phyloP scores from a whole-genome alignment of 2,329 filamentous ascomycete genomes.

The Allantophomopsis lycopodina region DNA sequence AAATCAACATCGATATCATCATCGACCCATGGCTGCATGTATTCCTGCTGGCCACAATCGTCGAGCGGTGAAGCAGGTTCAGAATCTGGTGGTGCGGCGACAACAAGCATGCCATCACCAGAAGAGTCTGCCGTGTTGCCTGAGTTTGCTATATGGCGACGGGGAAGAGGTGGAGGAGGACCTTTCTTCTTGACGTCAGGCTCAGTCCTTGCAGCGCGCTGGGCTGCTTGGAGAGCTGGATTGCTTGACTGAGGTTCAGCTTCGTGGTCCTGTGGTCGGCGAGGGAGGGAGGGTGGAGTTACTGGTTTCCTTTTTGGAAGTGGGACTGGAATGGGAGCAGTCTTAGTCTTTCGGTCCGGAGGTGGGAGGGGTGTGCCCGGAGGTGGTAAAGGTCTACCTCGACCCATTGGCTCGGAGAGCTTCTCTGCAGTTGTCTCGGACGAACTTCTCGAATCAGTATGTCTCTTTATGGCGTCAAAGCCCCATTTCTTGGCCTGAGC shows the following conservation, averaged over 20 bases:
- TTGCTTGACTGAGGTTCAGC: too few relatives aligned
- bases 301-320: conserved; percentile 50
- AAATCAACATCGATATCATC: conserved; percentile 16
- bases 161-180: conserved; percentile 34
- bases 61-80: conserved; percentile 36
- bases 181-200: background rate
- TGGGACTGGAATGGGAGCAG: conserved; percentile 39
- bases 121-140: conserved; percentile 20
- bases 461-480: conserved; percentile 38
- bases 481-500: conserved; percentile 44
- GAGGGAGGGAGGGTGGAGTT: conserved; percentile 25
- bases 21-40: conserved; percentile 21
- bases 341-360: conserved; percentile 45
- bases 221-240: too few relatives aligned
- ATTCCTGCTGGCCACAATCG: conserved; percentile 18
- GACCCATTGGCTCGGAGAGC: conserved; percentile 41
- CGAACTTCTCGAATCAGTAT: conserved; percentile 18
- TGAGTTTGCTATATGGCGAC: conserved; percentile 21
- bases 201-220: too few relatives aligned
- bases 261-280: conserved; percentile 3
- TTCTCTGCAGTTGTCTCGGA: conserved; percentile 18
- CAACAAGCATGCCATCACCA: conserved; percentile 42
- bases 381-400: conserved; percentile 70
- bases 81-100: conserved; percentile 54
- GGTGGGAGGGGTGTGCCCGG: conserved; percentile 67